phyloP scores from a whole-genome alignment of 2,329 filamentous ascomycete species.

The Salinomyces thailandicus region DNA sequence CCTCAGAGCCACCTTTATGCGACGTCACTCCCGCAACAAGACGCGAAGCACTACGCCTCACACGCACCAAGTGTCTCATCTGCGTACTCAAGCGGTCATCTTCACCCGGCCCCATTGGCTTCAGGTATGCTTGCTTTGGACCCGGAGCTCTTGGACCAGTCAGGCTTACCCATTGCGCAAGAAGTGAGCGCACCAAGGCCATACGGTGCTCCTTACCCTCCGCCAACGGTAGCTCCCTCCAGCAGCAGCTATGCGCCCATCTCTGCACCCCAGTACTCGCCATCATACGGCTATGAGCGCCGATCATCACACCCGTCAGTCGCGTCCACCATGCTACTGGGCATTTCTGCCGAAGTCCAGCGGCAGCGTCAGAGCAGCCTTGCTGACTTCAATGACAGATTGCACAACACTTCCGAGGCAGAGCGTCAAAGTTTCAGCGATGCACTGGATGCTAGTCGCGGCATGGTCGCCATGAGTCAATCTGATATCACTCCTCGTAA shows the following conservation, averaged over 20 bases:
- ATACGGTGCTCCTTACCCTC: slow-evolving; percentile 59
- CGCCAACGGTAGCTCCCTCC: slow-evolving; percentile 56
- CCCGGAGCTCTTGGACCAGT: slow-evolving; percentile 47
- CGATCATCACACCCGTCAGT: slow-evolving; percentile 82
- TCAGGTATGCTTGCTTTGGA: slow-evolving; percentile 55
- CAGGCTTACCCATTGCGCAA: slow-evolving; percentile 59
- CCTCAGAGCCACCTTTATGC: slow-evolving; percentile 53
- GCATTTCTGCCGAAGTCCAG: slow-evolving; percentile 34
- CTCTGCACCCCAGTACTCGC: slow-evolving; percentile 60
- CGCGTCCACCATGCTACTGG: slow-evolving; percentile 43
- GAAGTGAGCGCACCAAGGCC: slow-evolving; percentile 61
- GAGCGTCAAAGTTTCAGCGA: slow-evolving; percentile 67
- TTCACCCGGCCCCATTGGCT: slow-evolving; percentile 62
- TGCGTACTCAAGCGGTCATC: slow-evolving; percentile 58
- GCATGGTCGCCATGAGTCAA: slow-evolving; percentile 93
- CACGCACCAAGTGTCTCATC: slow-evolving; percentile 22
- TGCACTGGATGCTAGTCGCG: slow-evolving; percentile 81
- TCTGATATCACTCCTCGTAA: slow-evolving; percentile 71
- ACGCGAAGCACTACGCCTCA: slow-evolving; percentile 25
- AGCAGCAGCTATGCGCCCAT: slow-evolving; percentile 58
- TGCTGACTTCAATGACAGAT: slow-evolving; percentile 53
- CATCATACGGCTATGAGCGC: slow-evolving; percentile 51
- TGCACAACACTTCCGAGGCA: slow-evolving; percentile 45
- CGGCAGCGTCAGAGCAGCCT: slow-evolving; percentile 49
- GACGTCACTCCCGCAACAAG: slow-evolving; percentile 50